Evolutionary conservation across 345 rosid genomes (phyloP).

Genomic region (Acer yangbiense): DNA sequence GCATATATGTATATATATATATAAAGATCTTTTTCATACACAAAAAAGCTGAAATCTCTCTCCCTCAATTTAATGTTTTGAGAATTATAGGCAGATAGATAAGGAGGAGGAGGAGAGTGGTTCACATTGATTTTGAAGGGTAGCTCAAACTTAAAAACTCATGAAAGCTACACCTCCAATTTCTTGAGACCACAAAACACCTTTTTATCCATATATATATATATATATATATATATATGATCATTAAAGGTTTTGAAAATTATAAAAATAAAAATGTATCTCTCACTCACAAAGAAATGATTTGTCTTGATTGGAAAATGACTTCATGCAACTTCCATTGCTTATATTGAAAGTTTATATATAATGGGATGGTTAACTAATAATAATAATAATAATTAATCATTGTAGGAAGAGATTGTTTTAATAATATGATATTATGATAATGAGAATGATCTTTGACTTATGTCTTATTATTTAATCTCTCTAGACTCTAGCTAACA

Average conservation of each 20-base stretch:
- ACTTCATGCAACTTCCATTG: conserved; percentile 30
- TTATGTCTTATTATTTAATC: background rate
- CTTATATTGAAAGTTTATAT: conserved; percentile 31
- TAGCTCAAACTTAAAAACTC: conserved; percentile 27
- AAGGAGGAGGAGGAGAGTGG: conserved; percentile 8
- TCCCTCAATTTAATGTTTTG: conserved; percentile 20
- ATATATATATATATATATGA: no score
- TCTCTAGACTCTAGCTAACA: background rate
- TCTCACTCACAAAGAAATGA: conserved; percentile 7
- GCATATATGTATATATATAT: no score
- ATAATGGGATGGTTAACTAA: conserved; percentile 22
- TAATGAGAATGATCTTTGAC: conserved; percentile 4
- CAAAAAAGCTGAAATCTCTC: no score
- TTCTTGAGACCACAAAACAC: conserved; percentile 12
- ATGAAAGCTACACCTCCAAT: conserved; percentile 5
- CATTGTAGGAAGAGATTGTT: conserved; percentile 11
- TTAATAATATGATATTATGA: conserved; percentile 4
- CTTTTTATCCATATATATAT: background rate
- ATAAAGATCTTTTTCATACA: no score
- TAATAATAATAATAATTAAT: conserved; percentile 2
- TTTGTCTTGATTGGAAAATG: conserved; percentile 21
- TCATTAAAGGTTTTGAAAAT: no score
- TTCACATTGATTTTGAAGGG: conserved; percentile 8
- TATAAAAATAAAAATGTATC: background rate
- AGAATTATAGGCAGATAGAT: conserved; percentile 21